Base-by-base conservation (phyloP, 108 stramenopile genomes). In the Schizochytrium sp. region DNA sequence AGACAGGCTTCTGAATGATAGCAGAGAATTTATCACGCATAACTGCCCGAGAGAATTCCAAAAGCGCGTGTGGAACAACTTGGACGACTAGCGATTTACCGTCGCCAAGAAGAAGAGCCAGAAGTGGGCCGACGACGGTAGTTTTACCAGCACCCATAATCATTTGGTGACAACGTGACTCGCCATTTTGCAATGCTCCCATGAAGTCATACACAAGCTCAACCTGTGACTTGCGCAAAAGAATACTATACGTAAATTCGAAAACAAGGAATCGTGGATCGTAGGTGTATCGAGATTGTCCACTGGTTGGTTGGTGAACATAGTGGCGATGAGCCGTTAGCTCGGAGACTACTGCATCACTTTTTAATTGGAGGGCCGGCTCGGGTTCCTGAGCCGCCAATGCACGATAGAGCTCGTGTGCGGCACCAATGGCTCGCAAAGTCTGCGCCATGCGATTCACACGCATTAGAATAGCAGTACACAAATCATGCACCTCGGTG, bases 111-210 rank as follows among this genome's bases (percentile, higher is more conserved):
- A 90, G 3, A 28, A 90, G 61, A 0, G 89, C 91, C 13, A 92
- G 76, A 4, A 90, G 38, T 47, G 92, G 92, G 3, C 53, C 89
- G 8, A 92, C 72, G 19, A 92, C 92, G 15, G 72, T 90, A 28
- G 92, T 91, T 49, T 92, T 92, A 0, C 92, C 92, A 42, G 61
- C 61, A 10, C 92, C 92, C 92, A 92, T 92, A 42, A 91, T 91
- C 92, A 91, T 91, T 61, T 91, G 89, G 59, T 88, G 28, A 53
- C 91, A 59, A n/a, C 46, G 7, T 10, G 89, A 89, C 15, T 61
- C 28, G 3, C 59, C 83, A 0, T 4, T n/a, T 12, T 12, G 8
- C 60, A 89, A 19, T 13, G 89, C 56, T 3, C 38, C 50, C 44
- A 38, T 8, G 49, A 92, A 87, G 38, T 87, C 44, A 2, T 5